Evolutionary conservation across 371 early-diverging fungal genomes (phyloP).

Genomic region (Rhizopus stolonifer): DNA sequence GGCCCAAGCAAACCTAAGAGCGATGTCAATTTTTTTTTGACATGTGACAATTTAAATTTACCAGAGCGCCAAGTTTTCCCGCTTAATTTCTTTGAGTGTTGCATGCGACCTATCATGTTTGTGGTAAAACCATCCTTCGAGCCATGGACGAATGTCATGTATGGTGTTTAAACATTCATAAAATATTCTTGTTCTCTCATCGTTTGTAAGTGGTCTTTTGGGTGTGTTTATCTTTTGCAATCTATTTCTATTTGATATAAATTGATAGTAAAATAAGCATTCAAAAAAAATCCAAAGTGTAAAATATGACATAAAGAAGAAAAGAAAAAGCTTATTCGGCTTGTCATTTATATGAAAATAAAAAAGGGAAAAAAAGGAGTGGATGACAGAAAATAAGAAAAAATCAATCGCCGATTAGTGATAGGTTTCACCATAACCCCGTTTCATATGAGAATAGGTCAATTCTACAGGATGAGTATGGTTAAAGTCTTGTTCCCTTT

Average conservation of each 20-base stretch:
- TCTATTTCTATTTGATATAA: constrained; percentile 23
- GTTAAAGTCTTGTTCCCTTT: neutral
- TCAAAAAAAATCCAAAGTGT: constrained; percentile 42
- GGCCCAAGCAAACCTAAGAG: constrained; percentile 56
- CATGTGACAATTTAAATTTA: constrained; percentile 14
- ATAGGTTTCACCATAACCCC: constrained; percentile 13
- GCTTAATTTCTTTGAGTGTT: constrained; percentile 39
- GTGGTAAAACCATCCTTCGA: constrained; percentile 54
- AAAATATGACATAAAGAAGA: constrained; percentile 2
- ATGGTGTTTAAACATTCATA: constrained; percentile 47
- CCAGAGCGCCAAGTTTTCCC: constrained; percentile 54
- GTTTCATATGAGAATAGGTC: constrained; percentile 19
- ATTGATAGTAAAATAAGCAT: constrained; percentile 44
- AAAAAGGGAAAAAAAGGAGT: constrained; percentile 6
- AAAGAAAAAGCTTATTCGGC: constrained; percentile 1
- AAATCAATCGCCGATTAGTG: neutral
- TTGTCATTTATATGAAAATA: constrained; percentile 2
- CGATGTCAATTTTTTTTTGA: neutral
- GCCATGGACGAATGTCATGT: constrained; percentile 40
- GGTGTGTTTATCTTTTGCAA: constrained; percentile 30
- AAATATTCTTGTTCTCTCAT: constrained; percentile 36
- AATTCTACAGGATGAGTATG: constrained; percentile 14
- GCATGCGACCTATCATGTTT: constrained; percentile 35
- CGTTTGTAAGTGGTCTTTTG: constrained; percentile 14
- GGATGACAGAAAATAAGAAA: neutral